These are phyloP conservation scores for Dioszegia crocea DNA, from an alignment of 768 basidiomycete species.

Conservation along the genomic window DNA sequence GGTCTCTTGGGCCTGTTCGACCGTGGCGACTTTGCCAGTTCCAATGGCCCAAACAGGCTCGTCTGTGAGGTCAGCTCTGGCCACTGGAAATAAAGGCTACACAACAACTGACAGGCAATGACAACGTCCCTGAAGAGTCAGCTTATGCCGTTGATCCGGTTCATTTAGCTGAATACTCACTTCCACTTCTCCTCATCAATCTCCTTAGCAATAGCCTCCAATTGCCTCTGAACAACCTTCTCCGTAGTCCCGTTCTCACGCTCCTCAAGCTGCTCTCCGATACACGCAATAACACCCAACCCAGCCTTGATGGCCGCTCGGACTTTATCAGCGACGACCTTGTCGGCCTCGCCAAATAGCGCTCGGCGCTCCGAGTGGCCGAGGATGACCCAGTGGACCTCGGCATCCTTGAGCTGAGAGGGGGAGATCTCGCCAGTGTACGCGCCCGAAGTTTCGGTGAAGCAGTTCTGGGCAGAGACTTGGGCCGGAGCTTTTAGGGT, in stretches of 20 bases:
- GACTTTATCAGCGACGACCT: constrained; percentile 78
- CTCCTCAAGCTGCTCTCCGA: constrained; percentile 87
- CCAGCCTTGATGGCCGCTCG: constrained; percentile 70
- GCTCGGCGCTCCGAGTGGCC: constrained; percentile 97
- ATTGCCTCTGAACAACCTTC: constrained; percentile 74
- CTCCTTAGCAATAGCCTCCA: constrained; percentile 60
- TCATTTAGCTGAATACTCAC: too few relatives aligned
- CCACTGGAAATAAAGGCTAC: not conserved
- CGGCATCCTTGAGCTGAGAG: constrained; percentile 76
- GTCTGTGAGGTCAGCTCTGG: constrained; percentile 51
- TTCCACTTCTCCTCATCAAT: constrained; percentile 67
- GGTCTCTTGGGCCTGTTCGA: constrained; percentile 81
- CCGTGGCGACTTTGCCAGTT: constrained; percentile 89
- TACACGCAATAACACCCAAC: constrained; percentile 87
- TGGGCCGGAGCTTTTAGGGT: constrained; percentile 64
- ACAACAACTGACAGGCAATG: constrained; percentile 64
- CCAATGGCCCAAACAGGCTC: constrained; percentile 87
- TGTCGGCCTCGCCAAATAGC: constrained; percentile 82
- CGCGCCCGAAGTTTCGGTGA: constrained; percentile 76
- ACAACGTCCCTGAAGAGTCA: constrained; percentile 67
- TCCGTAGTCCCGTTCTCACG: constrained; percentile 75
- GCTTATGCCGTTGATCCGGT: not conserved
- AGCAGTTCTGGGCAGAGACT: constrained; percentile 87
- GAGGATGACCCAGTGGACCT: constrained; percentile 84
- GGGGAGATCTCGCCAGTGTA: constrained; percentile 97